A percentile compares a stretch with the other conserved stretches of the same genome.
Conservation (phyloP, 2,329 filamentous ascomycete genomes). For the Sporothrix curviconia region DNA sequence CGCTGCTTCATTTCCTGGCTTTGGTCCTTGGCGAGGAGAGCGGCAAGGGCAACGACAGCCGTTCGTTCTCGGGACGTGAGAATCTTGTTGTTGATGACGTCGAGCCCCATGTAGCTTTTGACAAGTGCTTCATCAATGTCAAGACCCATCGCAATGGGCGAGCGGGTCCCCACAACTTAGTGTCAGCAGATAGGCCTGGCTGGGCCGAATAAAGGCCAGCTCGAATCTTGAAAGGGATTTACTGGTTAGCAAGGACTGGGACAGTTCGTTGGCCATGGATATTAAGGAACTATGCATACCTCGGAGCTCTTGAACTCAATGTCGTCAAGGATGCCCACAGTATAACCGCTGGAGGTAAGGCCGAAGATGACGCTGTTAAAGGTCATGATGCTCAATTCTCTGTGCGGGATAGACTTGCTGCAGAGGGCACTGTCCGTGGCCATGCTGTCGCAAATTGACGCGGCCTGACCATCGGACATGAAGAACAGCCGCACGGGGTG, state of each 20-base stretch:
- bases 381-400: slow-evolving; percentile 15
- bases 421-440: not conserved
- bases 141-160: not conserved
- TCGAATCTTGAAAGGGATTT: too few relatives aligned
- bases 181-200: not conserved
- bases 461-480: slow-evolving; percentile 53
- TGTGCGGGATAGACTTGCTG: not conserved
- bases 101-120: too few relatives aligned
- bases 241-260: not conserved
- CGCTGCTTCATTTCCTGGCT: not conserved
- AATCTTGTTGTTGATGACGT: not conserved
- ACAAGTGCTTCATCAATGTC: not conserved
- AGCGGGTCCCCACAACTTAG: too few relatives aligned
- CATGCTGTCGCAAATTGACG: not conserved
- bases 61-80: not conserved
- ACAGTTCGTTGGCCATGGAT: not conserved
- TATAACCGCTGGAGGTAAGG: slow-evolving; percentile 50
- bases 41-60: not conserved
- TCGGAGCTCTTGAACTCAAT: slow-evolving; percentile 60
- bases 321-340: slow-evolving; percentile 57
- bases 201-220: slow-evolving; percentile 1
- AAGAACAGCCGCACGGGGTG: slow-evolving; percentile 61
- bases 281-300: slow-evolving; percentile 28
- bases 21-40: not conserved
- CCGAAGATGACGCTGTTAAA: slow-evolving; percentile 45